phyloP scores from a whole-genome alignment of 2,329 filamentous ascomycete species.

The Kalmusia sp. region DNA sequence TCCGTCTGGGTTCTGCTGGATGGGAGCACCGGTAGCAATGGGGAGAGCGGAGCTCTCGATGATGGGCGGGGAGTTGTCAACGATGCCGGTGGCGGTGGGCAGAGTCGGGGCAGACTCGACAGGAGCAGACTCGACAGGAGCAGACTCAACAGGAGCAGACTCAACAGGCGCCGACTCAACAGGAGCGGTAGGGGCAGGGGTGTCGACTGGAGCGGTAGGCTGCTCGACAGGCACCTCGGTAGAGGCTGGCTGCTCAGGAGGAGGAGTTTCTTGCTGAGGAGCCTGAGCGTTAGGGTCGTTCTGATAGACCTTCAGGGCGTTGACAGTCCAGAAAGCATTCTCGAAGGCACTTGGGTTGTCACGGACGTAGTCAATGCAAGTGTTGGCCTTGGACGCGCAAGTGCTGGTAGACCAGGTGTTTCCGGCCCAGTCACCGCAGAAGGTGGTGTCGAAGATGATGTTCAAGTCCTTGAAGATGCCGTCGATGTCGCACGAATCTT shows the following conservation, averaged over 20 bases:
- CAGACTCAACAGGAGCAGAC: not conserved
- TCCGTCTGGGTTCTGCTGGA: not conserved
- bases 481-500: conserved; percentile 72
- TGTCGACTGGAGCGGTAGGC: not conserved
- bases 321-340: conserved; percentile 78
- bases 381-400: conserved; percentile 66
- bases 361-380: conserved; percentile 76
- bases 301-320: conserved; percentile 49
- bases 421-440: conserved; percentile 90
- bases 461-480: conserved; percentile 73
- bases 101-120: not conserved
- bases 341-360: conserved; percentile 73
- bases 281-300: conserved; percentile 26
- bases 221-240: not conserved
- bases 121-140: not conserved
- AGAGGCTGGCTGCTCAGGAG: not conserved
- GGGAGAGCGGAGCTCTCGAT: not conserved
- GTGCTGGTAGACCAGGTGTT: conserved; percentile 67
- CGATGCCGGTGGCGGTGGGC: not conserved
- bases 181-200: not conserved
- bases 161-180: not conserved
- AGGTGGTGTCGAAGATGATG: conserved; percentile 82
- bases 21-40: not conserved
- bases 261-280: not conserved
- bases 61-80: conserved; percentile 1